Conservation (phyloP, 2,329 filamentous ascomycete species). For the Fusarium subglutinans region DNA sequence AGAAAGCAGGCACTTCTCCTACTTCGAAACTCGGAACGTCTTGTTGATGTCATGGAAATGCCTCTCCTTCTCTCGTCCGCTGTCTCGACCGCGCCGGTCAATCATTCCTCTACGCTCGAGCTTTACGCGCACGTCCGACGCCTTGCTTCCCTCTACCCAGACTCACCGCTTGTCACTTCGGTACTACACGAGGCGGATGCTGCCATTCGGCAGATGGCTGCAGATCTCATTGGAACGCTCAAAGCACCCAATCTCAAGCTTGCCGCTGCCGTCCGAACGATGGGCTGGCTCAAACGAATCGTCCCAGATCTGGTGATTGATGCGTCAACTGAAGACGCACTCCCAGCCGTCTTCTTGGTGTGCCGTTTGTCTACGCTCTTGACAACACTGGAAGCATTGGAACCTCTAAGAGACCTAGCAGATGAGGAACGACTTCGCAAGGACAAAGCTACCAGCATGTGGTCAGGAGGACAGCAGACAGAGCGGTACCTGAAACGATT, state of each 20-base stretch:
- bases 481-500: conserved; percentile 95
- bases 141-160: conserved; percentile 82
- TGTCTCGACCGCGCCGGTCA: conserved; percentile 71
- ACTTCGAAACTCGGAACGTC: conserved; percentile 85
- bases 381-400: conserved; percentile 81
- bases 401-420: conserved; percentile 86
- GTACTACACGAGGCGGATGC: conserved; percentile 82
- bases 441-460: conserved; percentile 54
- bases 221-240: conserved; percentile 81
- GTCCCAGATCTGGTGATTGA: conserved; percentile 73
- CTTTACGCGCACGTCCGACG: conserved; percentile 93
- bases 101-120: conserved; percentile 90
- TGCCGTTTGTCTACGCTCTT: conserved; percentile 85
- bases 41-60: conserved; percentile 91
- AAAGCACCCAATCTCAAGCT: conserved; percentile 84
- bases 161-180: conserved; percentile 77
- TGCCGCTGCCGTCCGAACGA: conserved; percentile 87
- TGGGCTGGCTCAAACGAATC: conserved; percentile 89
- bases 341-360: conserved; percentile 87
- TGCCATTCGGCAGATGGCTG: conserved; percentile 88
- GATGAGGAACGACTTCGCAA: conserved; percentile 77
- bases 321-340: conserved; percentile 65
- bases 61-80: conserved; percentile 86
- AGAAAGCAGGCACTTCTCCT: conserved; percentile 84
- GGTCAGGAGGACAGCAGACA: conserved; percentile 85